phyloP scores from a whole-genome alignment of 2,329 filamentous ascomycete genomes.

The Cladosporium halotolerans region DNA sequence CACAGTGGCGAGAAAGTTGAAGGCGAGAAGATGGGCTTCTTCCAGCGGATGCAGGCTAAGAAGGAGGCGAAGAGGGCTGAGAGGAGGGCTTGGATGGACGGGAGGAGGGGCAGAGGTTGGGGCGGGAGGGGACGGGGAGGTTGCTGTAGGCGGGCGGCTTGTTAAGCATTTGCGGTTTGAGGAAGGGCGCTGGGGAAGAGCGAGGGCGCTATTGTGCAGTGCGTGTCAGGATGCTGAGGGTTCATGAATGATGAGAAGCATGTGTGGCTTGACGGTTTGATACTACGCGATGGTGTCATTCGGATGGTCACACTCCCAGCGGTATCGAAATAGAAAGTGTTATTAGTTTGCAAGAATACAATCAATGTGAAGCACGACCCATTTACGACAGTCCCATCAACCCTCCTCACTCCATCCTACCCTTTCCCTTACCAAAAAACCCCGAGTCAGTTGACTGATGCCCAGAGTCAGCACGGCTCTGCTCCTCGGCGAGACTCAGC shows the following conservation, averaged over 20 bases:
- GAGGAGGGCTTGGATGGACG: constrained; percentile 5
- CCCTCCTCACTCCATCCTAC: constrained; percentile 4
- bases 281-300: no score
- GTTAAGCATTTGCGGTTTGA: constrained; percentile 6
- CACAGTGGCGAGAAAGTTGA: neutral
- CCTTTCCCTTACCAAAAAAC: constrained; percentile 12
- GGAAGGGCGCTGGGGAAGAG: no score
- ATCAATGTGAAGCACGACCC: neutral
- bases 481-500: constrained; percentile 55
- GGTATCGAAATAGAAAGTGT: no score
- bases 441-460: neutral
- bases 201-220: no score
- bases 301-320: no score
- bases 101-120: constrained; percentile 1
- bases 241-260: no score
- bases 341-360: no score
- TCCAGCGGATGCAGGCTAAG: neutral
- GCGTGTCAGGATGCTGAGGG: no score
- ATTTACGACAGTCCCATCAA: neutral
- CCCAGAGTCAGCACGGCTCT: constrained; percentile 34
- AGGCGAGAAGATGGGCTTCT: neutral
- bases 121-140: neutral
- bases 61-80: constrained; percentile 12
- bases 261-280: no score
- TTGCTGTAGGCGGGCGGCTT: neutral